Percentiles rank a stretch among this genome's conserved stretches.
Evolutionary conservation across 106 monocot species (phyloP).

Genomic region (Allium sativum): DNA sequence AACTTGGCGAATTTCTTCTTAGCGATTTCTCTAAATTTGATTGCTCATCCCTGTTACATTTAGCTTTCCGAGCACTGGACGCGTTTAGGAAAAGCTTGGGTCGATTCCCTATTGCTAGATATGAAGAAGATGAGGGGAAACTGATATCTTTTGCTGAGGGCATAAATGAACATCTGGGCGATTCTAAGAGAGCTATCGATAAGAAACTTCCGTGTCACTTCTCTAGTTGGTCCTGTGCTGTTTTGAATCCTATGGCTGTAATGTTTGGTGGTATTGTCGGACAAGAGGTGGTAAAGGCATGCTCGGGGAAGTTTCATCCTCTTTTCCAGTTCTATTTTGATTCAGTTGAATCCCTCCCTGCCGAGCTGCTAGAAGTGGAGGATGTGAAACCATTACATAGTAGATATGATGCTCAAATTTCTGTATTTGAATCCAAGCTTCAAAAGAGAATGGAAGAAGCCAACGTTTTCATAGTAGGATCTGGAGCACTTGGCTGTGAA

Average conservation of each 20-base stretch:
- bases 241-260: slow-evolving; percentile 74
- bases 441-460: slow-evolving; percentile 77
- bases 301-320: slow-evolving; percentile 67
- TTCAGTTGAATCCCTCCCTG: slow-evolving; percentile 53
- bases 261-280: slow-evolving; percentile 67
- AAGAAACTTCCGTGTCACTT: slow-evolving; percentile 45
- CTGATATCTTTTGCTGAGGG: slow-evolving; percentile 22
- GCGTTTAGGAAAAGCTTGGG: slow-evolving; percentile 34
- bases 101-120: slow-evolving; percentile 47
- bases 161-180: slow-evolving; percentile 33
- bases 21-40: slow-evolving; percentile 54
- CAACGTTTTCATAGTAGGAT: slow-evolving; percentile 66
- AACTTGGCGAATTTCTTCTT: slow-evolving; percentile 54
- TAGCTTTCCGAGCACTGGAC: slow-evolving; percentile 60
- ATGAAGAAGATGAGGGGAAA: slow-evolving; percentile 39
- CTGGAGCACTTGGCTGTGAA: slow-evolving; percentile 89
- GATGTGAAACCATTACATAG: slow-evolving; percentile 39
- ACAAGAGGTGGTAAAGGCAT: slow-evolving; percentile 59
- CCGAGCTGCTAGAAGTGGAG: slow-evolving; percentile 30
- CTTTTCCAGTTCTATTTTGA: slow-evolving; percentile 71
- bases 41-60: slow-evolving; percentile 30
- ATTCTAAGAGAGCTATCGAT: slow-evolving; percentile 33
- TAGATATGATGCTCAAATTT: slow-evolving; percentile 56
- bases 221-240: slow-evolving; percentile 38
- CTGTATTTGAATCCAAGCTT: slow-evolving; percentile 50